A percentile compares a stretch with the other conserved stretches of the same genome.
Evolutionary conservation across 2,329 filamentous ascomycete genomes (phyloP).

Genomic region (Phialemonium atrogriseum): DNA sequence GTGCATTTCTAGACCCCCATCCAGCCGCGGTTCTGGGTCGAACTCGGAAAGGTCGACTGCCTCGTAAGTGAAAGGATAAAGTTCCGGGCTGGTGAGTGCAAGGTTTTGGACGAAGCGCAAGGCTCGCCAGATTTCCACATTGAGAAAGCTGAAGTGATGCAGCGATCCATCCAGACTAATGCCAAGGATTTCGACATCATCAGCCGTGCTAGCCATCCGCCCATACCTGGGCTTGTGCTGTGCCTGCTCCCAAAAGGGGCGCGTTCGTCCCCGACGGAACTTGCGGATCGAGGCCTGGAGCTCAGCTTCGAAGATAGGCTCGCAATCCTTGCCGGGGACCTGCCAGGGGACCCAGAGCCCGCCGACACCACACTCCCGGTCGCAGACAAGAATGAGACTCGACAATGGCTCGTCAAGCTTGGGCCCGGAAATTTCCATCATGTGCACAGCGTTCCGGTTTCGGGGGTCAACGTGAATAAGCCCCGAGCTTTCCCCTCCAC

Average conservation of each 20-base stretch:
- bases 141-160: constrained; percentile 60
- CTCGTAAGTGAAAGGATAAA: constrained; percentile 41
- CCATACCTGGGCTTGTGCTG: constrained; percentile 30
- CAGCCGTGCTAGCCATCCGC: constrained; percentile 30
- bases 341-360: constrained; percentile 43
- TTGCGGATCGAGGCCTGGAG: constrained; percentile 49
- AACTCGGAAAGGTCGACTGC: constrained; percentile 14
- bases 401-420: constrained; percentile 18
- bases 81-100: constrained; percentile 34
- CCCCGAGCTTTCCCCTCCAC: constrained; percentile 23
- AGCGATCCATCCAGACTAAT: constrained; percentile 62
- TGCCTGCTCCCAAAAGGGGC: constrained; percentile 40
- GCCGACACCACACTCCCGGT: constrained; percentile 35
- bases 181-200: constrained; percentile 50
- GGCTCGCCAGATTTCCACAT: constrained; percentile 54
- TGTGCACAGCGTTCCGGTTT: constrained; percentile 34
- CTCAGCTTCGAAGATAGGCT: constrained; percentile 45
- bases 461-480: constrained; percentile 37
- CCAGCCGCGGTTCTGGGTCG: constrained; percentile 28
- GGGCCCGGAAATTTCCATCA: constrained; percentile 33
- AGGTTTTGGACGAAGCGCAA: constrained; percentile 68
- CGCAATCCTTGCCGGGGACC: constrained; percentile 29
- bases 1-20: constrained; percentile 45
- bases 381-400: constrained; percentile 39
- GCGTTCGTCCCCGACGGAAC: constrained; percentile 43